Evolutionary conservation across 192 early-diverging fungal species (phyloP).

Genomic region (Oehlia diaphana): DNA sequence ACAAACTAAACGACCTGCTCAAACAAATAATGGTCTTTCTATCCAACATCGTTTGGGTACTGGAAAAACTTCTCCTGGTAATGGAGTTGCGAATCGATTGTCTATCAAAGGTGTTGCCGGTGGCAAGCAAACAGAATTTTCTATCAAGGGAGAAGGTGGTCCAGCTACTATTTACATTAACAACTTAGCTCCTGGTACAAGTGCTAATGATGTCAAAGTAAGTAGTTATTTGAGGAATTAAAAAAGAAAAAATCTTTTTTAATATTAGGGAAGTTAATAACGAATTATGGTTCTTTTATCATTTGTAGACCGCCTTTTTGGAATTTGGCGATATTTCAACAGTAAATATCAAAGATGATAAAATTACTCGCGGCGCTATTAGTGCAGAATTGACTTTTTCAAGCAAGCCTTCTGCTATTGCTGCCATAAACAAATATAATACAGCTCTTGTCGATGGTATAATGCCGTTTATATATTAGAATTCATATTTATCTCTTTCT

Average conservation of each 20-base stretch:
- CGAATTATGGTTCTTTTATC: constrained; percentile 3
- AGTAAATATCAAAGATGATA: constrained; percentile 36
- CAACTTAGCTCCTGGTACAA: constrained; percentile 41
- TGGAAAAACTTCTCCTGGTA: not conserved
- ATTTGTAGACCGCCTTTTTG: constrained; percentile 39
- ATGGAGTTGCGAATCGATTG: constrained; percentile 4
- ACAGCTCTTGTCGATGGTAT: constrained; percentile 47
- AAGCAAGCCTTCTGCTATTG: constrained; percentile 37
- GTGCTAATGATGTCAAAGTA: constrained; percentile 47
- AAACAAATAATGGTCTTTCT: constrained; percentile 11
- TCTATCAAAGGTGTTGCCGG: constrained; percentile 30
- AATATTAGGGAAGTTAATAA: not conserved
- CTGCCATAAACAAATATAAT: constrained; percentile 44
- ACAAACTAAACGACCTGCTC: constrained; percentile 11
- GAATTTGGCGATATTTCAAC: constrained; percentile 38
- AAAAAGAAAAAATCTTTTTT: not conserved
- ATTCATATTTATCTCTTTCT: not conserved
- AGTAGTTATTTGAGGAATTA: not conserved
- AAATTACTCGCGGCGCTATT: constrained; percentile 30
- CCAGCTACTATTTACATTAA: constrained; percentile 40
- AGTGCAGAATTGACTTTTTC: constrained; percentile 44
- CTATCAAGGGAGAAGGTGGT: constrained; percentile 44
- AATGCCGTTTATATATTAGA: not conserved
- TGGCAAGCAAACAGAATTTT: constrained; percentile 30
- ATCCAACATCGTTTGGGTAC: constrained; percentile 21